Conservation (phyloP, 75 land plant genomes). For the Cunninghamia lanceolata region DNA sequence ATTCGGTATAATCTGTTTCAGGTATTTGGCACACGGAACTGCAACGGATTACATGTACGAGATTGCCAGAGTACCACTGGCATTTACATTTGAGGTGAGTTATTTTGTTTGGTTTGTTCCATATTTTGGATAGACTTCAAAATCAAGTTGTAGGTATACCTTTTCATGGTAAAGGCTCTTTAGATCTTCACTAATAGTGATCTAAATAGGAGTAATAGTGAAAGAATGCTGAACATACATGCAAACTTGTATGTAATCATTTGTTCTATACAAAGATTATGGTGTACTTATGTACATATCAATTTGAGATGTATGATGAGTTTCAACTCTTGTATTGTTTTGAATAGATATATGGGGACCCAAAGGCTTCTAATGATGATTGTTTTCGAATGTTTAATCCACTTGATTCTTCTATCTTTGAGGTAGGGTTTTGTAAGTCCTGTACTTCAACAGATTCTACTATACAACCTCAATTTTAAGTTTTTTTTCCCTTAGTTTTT, state of each 20-base stretch:
- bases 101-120: not conserved
- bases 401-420: conserved; percentile 35
- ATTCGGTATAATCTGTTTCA: conserved; percentile 18
- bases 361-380: conserved; percentile 61
- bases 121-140: not conserved
- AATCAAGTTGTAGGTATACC: not conserved
- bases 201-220: not conserved
- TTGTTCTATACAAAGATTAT: not conserved
- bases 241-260: not conserved
- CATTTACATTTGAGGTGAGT: conserved; percentile 90
- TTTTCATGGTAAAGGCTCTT: not conserved
- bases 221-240: not conserved
- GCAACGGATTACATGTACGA: conserved; percentile 96
- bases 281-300: not conserved
- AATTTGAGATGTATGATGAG: not conserved
- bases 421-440: conserved; percentile 32
- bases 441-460: not conserved
- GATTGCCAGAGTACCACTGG: conserved; percentile 68
- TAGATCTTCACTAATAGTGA: not conserved
- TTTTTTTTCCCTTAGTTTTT: not conserved
- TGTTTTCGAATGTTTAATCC: conserved; percentile 99
- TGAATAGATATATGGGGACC: conserved; percentile 87
- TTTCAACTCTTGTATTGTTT: not conserved
- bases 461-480: no score
- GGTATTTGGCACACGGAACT: conserved; percentile 97